These are phyloP conservation scores for Salinomyces thailandicus DNA, from an alignment of 2,329 filamentous ascomycete species.

Conservation along the genomic window DNA sequence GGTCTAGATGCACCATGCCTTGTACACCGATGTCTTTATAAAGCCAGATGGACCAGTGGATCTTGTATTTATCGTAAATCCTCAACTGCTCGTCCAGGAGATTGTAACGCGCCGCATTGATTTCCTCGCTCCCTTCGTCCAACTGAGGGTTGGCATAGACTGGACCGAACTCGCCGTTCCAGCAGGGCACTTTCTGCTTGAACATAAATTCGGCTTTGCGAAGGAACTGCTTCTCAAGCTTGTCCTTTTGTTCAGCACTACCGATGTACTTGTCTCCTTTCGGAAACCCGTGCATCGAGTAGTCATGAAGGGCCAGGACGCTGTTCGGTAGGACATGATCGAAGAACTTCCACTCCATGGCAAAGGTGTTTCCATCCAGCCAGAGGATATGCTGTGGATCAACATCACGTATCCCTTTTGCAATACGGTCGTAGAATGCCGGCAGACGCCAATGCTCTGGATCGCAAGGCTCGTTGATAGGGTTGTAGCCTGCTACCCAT, in stretches of 20 bases:
- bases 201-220: slow-evolving; percentile 41
- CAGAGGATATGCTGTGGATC: slow-evolving; percentile 40
- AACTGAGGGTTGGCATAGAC: slow-evolving; percentile 36
- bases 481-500: slow-evolving; percentile 43
- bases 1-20: slow-evolving; percentile 19
- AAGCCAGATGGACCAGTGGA: slow-evolving; percentile 45
- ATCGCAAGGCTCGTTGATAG: slow-evolving; percentile 43
- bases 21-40: slow-evolving; percentile 29
- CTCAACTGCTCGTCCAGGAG: slow-evolving; percentile 37
- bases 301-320: slow-evolving; percentile 45
- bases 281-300: slow-evolving; percentile 43
- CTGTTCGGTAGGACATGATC: slow-evolving; percentile 33
- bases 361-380: slow-evolving; percentile 28
- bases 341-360: slow-evolving; percentile 35
- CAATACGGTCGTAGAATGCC: slow-evolving; percentile 37
- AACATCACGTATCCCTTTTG: slow-evolving; percentile 36
- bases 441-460: slow-evolving; percentile 37
- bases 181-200: slow-evolving; percentile 31
- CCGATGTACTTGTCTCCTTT: slow-evolving; percentile 33
- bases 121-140: slow-evolving; percentile 29
- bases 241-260: slow-evolving; percentile 33
- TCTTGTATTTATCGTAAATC: slow-evolving; percentile 43
- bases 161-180: slow-evolving; percentile 42
- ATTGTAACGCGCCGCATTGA: slow-evolving; percentile 34
- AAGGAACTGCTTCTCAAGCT: slow-evolving; percentile 35